phyloP scores from a whole-genome alignment of 352 stramenopile genomes.

The Pythium biforme region DNA sequence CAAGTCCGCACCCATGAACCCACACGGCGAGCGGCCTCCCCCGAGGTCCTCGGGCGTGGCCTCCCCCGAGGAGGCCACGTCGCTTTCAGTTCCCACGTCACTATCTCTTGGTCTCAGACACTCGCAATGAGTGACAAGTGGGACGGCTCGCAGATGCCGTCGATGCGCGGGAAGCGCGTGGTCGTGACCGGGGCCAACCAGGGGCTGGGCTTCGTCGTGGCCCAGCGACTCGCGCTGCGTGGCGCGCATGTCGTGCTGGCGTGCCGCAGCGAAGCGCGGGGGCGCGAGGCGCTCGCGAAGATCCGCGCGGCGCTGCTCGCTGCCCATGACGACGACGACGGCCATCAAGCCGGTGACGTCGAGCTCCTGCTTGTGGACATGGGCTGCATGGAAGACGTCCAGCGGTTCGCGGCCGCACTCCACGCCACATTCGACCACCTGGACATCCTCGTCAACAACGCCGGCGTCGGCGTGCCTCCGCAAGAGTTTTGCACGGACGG shows the following conservation, averaged over 20 bases:
- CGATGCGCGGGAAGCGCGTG: slow-evolving; percentile 51
- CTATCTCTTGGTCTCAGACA: no score
- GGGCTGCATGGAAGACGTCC: slow-evolving; percentile 22
- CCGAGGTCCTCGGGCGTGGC: no score
- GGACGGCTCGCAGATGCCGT: slow-evolving; percentile 32
- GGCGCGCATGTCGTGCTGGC: slow-evolving; percentile 74
- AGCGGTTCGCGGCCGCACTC: slow-evolving; percentile 25
- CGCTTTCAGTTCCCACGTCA: neutral
- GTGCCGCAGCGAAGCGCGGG: slow-evolving; percentile 53
- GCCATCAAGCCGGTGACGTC: slow-evolving; percentile 10
- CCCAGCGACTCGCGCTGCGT: slow-evolving; percentile 52
- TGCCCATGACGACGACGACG: neutral
- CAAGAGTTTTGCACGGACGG: slow-evolving; percentile 25
- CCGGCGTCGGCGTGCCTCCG: slow-evolving; percentile 26
- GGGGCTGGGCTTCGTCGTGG: slow-evolving; percentile 73
- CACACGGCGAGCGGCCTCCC: no score
- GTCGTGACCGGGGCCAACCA: slow-evolving; percentile 86
- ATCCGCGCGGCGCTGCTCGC: slow-evolving; percentile 30
- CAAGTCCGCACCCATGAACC: no score
- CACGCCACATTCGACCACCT: slow-evolving; percentile 23
- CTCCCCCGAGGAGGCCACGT: no score
- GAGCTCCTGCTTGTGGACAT: slow-evolving; percentile 31
- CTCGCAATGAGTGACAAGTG: neutral
- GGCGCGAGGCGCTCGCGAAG: slow-evolving; percentile 28
- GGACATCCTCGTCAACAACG: slow-evolving; percentile 37